Percentiles rank a stretch among this genome's conserved stretches.
phyloP scores from a whole-genome alignment of 768 basidiomycete genomes.

The Pholiota molesta region DNA sequence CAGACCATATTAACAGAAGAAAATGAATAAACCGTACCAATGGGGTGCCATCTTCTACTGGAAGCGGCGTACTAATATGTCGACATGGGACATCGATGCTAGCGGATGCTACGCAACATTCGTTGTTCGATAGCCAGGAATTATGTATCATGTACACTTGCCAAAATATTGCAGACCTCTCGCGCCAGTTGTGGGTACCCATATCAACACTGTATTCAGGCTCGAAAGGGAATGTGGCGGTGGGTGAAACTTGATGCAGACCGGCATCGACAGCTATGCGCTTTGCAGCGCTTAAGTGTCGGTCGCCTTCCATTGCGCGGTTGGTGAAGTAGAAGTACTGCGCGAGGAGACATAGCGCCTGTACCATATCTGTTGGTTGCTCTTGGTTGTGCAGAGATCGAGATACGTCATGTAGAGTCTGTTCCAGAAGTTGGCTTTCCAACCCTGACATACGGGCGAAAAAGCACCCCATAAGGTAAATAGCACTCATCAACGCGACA shows the following conservation, averaged over 20 bases:
- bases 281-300: conserved; percentile 61
- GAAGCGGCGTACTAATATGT: conserved; percentile 58
- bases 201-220: conserved; percentile 18
- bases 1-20: neutral
- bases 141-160: conserved; percentile 65
- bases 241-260: conserved; percentile 51
- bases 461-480: conserved; percentile 61
- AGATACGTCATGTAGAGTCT: conserved; percentile 52
- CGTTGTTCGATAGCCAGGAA: conserved; percentile 59
- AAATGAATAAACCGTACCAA: conserved; percentile 10
- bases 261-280: conserved; percentile 65
- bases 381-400: conserved; percentile 57
- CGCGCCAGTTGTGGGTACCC: conserved; percentile 39
- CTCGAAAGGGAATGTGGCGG: conserved; percentile 21
- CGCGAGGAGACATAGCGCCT: conserved; percentile 61
- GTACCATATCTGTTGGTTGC: conserved; percentile 59
- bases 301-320: conserved; percentile 60
- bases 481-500: conserved; percentile 62
- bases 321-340: conserved; percentile 62
- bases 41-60: conserved; percentile 32
- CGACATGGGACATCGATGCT: conserved; percentile 50
- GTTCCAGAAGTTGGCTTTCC: conserved; percentile 51
- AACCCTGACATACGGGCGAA: conserved; percentile 50
- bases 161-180: conserved; percentile 61
- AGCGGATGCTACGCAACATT: conserved; percentile 54